Percentiles rank a stretch among this genome's conserved stretches.
Conservation (phyloP, 1,139 yeast genomes). For the Geotrichum fermentans region DNA sequence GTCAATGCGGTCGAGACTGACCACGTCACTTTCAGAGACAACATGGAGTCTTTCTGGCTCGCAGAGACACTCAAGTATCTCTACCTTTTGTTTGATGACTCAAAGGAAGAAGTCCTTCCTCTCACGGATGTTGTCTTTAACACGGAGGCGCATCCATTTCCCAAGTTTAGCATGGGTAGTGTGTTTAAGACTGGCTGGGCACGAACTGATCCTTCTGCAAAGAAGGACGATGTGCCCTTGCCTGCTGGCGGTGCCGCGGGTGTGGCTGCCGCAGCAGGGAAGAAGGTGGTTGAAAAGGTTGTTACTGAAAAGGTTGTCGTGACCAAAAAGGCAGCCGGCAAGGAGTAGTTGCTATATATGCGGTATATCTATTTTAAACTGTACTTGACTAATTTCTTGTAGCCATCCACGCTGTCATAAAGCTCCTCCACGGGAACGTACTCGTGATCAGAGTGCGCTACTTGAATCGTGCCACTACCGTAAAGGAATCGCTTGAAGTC, state of each 20-base stretch:
- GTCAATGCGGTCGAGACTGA: slow-evolving; percentile 56
- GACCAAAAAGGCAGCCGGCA: neutral
- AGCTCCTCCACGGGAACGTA: slow-evolving; percentile 50
- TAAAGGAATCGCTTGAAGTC: slow-evolving; percentile 49
- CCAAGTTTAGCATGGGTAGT: slow-evolving; percentile 55
- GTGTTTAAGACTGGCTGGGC: slow-evolving; percentile 64
- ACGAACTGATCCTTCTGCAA: slow-evolving; percentile 17
- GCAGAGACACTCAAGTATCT: slow-evolving; percentile 90
- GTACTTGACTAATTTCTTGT: slow-evolving; percentile 45
- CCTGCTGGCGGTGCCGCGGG: slow-evolving; percentile 7
- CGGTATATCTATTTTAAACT: slow-evolving; percentile 16
- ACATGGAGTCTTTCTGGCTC: slow-evolving; percentile 90
- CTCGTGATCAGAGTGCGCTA: slow-evolving; percentile 64
- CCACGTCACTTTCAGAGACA: slow-evolving; percentile 56
- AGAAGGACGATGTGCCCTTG: neutral
- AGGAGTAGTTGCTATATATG: neutral
- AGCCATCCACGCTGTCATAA: slow-evolving; percentile 52
- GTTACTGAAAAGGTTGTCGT: neutral
- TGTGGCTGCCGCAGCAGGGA: slow-evolving; percentile 1
- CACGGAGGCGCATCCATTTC: slow-evolving; percentile 92
- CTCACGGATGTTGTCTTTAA: slow-evolving; percentile 72
- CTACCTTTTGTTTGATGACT: slow-evolving; percentile 70
- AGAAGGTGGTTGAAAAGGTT: neutral
- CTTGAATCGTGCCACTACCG: slow-evolving; percentile 65
- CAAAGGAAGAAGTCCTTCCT: slow-evolving; percentile 53